These are phyloP conservation scores for Neurospora tetrasperma DNA, from an alignment of 495 filamentous ascomycete species.

Conservation along the genomic window DNA sequence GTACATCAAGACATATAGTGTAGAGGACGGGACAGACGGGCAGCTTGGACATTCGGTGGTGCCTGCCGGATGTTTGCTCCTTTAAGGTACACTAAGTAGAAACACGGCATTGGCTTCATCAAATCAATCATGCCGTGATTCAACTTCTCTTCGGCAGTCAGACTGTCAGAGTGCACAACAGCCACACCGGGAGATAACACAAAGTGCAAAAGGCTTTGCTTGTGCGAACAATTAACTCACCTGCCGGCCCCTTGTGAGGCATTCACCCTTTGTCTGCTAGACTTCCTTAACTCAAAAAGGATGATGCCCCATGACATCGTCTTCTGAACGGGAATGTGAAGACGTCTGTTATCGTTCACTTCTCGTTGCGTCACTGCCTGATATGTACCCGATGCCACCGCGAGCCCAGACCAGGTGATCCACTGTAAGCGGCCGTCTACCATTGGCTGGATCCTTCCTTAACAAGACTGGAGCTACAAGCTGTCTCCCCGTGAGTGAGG, in stretches of 20 bases:
- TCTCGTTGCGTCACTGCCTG: constrained; percentile 21
- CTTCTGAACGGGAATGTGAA: neutral
- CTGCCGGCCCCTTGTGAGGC: neutral
- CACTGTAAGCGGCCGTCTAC: neutral
- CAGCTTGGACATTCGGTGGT: neutral
- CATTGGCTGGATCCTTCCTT: neutral
- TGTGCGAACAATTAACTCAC: neutral
- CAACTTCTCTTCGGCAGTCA: neutral
- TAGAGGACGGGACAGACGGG: neutral
- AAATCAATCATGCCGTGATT: neutral
- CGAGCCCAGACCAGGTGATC: neutral
- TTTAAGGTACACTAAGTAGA: neutral
- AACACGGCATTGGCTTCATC: neutral
- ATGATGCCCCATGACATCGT: constrained; percentile 1
- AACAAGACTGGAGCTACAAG: neutral
- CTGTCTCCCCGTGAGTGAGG: neutral
- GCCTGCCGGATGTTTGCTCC: neutral
- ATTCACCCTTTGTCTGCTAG: neutral
- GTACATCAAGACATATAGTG: neutral
- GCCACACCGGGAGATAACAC: neutral
- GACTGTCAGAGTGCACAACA: neutral
- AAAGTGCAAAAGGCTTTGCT: neutral
- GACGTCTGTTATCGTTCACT: constrained; percentile 15
- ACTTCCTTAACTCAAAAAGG: neutral
- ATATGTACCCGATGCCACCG: constrained; percentile 15